Conservation (phyloP, 495 filamentous ascomycete genomes). For the Aspergillus nanangensis region DNA sequence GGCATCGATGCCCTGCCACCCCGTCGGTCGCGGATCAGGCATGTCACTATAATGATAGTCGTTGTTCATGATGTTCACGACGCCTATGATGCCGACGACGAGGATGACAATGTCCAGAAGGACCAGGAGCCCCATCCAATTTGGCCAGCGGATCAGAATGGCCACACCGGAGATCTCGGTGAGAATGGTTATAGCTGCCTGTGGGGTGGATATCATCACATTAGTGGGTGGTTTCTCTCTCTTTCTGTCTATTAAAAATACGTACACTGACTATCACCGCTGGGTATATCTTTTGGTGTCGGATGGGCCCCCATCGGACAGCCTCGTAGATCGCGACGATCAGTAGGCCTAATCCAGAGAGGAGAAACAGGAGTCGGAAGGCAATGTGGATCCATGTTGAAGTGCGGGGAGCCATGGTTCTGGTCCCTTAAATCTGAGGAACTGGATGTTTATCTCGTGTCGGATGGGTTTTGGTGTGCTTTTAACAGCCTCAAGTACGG, state of each 20-base stretch:
- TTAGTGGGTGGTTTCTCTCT: no score
- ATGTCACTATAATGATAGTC: background rate
- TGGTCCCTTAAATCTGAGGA: no score
- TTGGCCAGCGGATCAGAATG: no score
- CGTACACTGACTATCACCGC: background rate
- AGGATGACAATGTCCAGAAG: background rate
- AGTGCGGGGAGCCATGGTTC: no score
- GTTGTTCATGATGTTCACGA: background rate
- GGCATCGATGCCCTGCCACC: background rate
- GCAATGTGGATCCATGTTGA: background rate
- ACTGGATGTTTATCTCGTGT: no score
- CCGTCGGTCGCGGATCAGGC: background rate
- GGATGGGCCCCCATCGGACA: background rate
- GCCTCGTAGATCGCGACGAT: background rate
- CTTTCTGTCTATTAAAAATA: no score
- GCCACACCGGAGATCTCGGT: no score
- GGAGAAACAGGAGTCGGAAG: background rate
- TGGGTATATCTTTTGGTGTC: background rate
- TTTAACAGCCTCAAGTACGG: no score
- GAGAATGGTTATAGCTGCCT: no score
- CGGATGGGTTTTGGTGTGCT: no score
- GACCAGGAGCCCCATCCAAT: no score
- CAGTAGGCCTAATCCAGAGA: background rate
- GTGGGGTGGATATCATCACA: no score
- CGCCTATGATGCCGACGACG: background rate